A percentile compares a stretch with the other conserved stretches of the same genome.
Evolutionary conservation across 768 basidiomycete species (phyloP).

Genomic region (Epithele typhae): DNA sequence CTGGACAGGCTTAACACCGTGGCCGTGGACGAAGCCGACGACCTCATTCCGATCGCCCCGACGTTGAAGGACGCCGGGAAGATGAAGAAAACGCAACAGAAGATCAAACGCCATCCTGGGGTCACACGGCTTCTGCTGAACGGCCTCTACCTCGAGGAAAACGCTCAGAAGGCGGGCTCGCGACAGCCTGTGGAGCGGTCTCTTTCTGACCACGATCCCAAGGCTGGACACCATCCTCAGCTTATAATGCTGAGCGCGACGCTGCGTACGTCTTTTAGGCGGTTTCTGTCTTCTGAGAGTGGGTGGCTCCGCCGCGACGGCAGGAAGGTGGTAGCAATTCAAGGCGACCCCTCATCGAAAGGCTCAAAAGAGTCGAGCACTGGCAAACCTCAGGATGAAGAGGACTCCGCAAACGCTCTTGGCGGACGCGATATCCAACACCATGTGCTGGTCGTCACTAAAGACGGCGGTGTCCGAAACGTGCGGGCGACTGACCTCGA

Average conservation of each 20-base stretch:
- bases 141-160: slow-evolving; percentile 36
- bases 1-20: slow-evolving; percentile 48
- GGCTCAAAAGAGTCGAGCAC: slow-evolving; percentile 1
- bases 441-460: slow-evolving; percentile 58
- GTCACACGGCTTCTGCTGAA: slow-evolving; percentile 58
- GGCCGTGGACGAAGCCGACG: slow-evolving; percentile 76
- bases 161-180: neutral
- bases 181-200: too few relatives aligned
- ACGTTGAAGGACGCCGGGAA: slow-evolving; percentile 34
- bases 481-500: too few relatives aligned
- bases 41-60: slow-evolving; percentile 55
- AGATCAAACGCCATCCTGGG: slow-evolving; percentile 49
- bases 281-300: slow-evolving; percentile 50
- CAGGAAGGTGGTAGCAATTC: slow-evolving; percentile 17
- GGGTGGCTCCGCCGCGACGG: slow-evolving; percentile 46
- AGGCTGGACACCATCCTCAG: too few relatives aligned
- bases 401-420: slow-evolving; percentile 8
- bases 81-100: slow-evolving; percentile 35
- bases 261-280: slow-evolving; percentile 48
- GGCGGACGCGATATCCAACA: slow-evolving; percentile 32
- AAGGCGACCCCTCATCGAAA: slow-evolving; percentile 9
- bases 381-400: too few relatives aligned
- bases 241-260: slow-evolving; percentile 71
- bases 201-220: too few relatives aligned
- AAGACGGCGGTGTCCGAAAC: slow-evolving; percentile 49